Base-by-base conservation (phyloP, 2,329 filamentous ascomycete genomes). In the Fusarium nelsonii region DNA sequence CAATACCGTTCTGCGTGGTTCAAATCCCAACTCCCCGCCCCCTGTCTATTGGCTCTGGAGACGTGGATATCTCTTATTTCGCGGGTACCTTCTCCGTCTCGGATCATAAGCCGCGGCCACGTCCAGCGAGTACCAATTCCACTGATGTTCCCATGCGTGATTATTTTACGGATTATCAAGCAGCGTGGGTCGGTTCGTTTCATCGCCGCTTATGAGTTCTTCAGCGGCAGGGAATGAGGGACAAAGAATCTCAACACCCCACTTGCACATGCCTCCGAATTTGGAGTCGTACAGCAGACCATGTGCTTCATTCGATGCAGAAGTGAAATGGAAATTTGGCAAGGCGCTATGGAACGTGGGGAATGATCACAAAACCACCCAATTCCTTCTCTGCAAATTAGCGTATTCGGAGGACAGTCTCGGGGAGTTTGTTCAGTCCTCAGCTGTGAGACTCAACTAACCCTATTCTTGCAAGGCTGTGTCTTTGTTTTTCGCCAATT, bases 11-110 rank as follows among this genome's bases (percentile, higher is more conserved):
- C 23, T 55, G 36, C 28, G 46, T 56, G 40, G 44, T 56, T 53
- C 34, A 68, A 49, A 44, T 39, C 32, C 36, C 28, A 63, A 70
- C 68, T 70, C 68, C 68, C 68, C 68, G 63, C 63, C 68, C 68
- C 68, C 58, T 71, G 68, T 68, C 55, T 7, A 33, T 53, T 37
- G 34, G 51, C 58, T 63, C 52, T 59, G 44, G 37, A 54, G 60
- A 54, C 58, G 64, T 64, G 58, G 64, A 50, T 50, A 66, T 43
- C 32, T 49, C 54, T 65, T 54, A 69, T 58, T 69, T 65, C 61
- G 34, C 45, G 43, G 52, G 43, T 54, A 49, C 43, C 11, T 37
- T 55, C 55, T 69, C 56, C 48, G 37, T 46, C 58, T 41, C 58
- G 39, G 40, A 53, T 51, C 50, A 23, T 46, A 46, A 68, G 20